These are phyloP conservation scores for Ephemerocybe angulata DNA, from an alignment of 768 basidiomycete species.

Conservation along the genomic window DNA sequence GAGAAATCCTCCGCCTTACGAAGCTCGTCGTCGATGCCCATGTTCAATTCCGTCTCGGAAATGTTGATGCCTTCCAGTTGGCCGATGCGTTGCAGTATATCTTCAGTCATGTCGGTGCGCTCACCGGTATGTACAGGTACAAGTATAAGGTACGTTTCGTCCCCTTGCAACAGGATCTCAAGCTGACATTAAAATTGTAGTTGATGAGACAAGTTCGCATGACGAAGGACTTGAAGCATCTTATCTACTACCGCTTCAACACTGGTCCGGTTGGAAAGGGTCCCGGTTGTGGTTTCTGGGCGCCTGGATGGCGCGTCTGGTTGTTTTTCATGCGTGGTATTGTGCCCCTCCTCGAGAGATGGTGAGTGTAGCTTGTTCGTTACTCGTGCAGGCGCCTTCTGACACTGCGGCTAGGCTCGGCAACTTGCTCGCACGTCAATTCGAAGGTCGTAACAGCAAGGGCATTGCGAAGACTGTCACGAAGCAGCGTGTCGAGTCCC, in stretches of 20 bases:
- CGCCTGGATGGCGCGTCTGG: constrained; percentile 99
- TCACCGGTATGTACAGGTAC: constrained; percentile 99
- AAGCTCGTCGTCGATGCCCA: constrained; percentile 99
- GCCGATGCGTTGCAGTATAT: constrained; percentile 98
- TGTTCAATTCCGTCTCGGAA: constrained; percentile 97
- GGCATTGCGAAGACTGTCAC: constrained; percentile 98
- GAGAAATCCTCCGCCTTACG: constrained; percentile 95
- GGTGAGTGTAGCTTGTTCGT: constrained; percentile 42
- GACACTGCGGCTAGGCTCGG: constrained; percentile 55
- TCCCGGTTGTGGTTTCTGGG: constrained; percentile 99
- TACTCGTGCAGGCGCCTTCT: not conserved
- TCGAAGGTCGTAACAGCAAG: constrained; percentile 96
- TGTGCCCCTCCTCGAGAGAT: constrained; percentile 93
- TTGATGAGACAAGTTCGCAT: constrained; percentile 99
- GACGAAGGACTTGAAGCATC: constrained; percentile 98
- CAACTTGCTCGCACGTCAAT: constrained; percentile 95
- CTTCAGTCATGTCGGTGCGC: constrained; percentile 93
- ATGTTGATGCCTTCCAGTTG: constrained; percentile 98
- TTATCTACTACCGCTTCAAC: constrained; percentile 99
- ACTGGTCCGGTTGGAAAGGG: constrained; percentile 99
- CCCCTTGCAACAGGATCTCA: not conserved
- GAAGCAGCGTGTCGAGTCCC: constrained; percentile 98
- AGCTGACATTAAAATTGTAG: constrained; percentile 32
- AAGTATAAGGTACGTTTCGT: constrained; percentile 82
- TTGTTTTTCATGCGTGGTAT: constrained; percentile 99